These are phyloP conservation scores for Ceratobasidium sp. DNA, from an alignment of 1,284 basidiomycete genomes.

Conservation along the genomic window DNA sequence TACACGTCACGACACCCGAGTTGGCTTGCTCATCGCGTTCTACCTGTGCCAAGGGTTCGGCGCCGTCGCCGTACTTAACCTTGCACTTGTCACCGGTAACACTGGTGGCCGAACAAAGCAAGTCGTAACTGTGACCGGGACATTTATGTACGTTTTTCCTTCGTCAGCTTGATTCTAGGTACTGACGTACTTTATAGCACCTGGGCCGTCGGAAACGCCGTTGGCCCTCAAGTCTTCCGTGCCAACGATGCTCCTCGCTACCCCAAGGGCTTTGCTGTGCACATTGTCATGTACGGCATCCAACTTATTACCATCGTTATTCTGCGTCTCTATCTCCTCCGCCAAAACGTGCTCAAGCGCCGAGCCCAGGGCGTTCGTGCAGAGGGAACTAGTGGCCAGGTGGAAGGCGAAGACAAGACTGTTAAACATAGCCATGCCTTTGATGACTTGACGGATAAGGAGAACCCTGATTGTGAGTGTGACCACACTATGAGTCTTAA, in stretches of 20 bases:
- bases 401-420: constrained; percentile 50
- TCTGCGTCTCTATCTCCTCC: constrained; percentile 57
- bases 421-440: constrained; percentile 56
- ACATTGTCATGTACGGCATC: constrained; percentile 58
- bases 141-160: constrained; percentile 19
- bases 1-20: constrained; percentile 55
- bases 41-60: constrained; percentile 56
- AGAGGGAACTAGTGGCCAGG: constrained; percentile 43
- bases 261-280: constrained; percentile 57
- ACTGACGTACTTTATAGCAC: constrained; percentile 54
- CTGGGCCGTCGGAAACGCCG: constrained; percentile 60
- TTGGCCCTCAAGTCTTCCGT: constrained; percentile 60
- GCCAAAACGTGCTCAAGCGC: constrained; percentile 54
- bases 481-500: background rate
- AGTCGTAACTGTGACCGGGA: constrained; percentile 54
- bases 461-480: constrained; percentile 58
- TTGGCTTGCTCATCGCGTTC: constrained; percentile 59
- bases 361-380: constrained; percentile 50
- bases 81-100: constrained; percentile 58
- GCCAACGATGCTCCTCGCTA: constrained; percentile 58
- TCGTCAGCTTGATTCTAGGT: background rate
- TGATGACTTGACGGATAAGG: constrained; percentile 58
- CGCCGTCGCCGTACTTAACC: constrained; percentile 50
- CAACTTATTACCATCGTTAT: constrained; percentile 55
- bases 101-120: constrained; percentile 59